Base-by-base conservation (phyloP, 1,284 basidiomycete genomes). In the Tilletia caries region DNA sequence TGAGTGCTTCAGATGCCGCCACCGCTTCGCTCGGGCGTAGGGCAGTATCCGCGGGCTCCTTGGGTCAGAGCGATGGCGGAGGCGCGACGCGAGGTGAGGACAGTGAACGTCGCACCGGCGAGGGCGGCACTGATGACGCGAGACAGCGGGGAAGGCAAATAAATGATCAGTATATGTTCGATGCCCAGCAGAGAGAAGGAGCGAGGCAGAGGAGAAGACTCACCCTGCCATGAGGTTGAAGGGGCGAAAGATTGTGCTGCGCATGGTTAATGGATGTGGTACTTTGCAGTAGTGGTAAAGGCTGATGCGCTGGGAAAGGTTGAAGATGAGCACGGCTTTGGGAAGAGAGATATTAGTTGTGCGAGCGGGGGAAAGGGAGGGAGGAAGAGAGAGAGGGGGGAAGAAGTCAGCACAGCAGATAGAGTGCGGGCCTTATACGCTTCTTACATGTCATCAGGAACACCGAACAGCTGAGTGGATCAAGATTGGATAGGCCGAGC, bases 171-270 rank as follows among this genome's bases (percentile, higher is more conserved):
- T 12, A 13, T 25, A 44, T 20, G 20, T 44, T 44, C 43, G n/a
- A 50, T 50, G 46, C 5, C 46, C 46, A 50, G 52, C 25, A 23
- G 25, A 2, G 25, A 1, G 52, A 25, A 27, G 58, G 58, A 32
- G 6, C 58, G 58, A 20, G 29, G 4, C 15, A 41, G 37, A 1
- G 37, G 37, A 15, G 33, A 62, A 1, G 2, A 62, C 58, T 62
- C 33, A 62, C 58, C 58, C 58, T 33, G 58, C 58, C 10, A 62
- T 18, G 58, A 62, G 58, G 58, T 62, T 62, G 58, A 62, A 62
- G 58, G 58, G 58, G 27, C 58, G 58, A 18, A 62, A 62, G 58
- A 62, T 62, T 20, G 10, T 13, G 32, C 29, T 33, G 29, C 58
- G 58, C 58, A 62, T 62, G 58, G 23, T 58, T n/a, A n/a, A n/a